Evolutionary conservation across 768 basidiomycete genomes (phyloP).

Genomic region (Pleurotus pulmonarius): DNA sequence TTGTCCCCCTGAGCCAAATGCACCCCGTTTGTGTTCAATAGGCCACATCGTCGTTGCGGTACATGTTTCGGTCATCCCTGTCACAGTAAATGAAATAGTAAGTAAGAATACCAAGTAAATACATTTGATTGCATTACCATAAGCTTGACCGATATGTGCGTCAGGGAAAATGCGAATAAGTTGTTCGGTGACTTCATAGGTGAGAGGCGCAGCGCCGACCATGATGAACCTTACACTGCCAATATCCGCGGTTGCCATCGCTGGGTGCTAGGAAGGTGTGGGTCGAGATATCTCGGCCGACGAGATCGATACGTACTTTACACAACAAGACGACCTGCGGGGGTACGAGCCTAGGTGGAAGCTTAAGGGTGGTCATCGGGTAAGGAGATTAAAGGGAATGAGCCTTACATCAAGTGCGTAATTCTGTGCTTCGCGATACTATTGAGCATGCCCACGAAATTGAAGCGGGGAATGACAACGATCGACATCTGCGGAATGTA

Average conservation of each 20-base stretch:
- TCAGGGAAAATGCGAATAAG: conserved; percentile 47
- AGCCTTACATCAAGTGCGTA: conserved; percentile 44
- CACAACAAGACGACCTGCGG: conserved; percentile 55
- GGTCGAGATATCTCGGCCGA: neutral
- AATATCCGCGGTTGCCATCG: conserved; percentile 46
- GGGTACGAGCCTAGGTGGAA: conserved; percentile 44
- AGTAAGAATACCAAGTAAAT: neutral
- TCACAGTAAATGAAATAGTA: neutral
- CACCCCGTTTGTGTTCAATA: conserved; percentile 41
- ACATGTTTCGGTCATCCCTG: conserved; percentile 67
- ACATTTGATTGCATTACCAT: conserved; percentile 32
- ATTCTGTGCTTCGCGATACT: conserved; percentile 59
- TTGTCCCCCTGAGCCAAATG: conserved; percentile 55
- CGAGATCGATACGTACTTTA: conserved; percentile 32
- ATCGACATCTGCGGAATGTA: conserved; percentile 35
- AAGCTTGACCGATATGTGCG: conserved; percentile 55
- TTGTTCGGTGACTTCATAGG: conserved; percentile 47
- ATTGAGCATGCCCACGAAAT: conserved; percentile 55
- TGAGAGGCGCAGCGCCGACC: conserved; percentile 57
- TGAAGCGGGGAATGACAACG: conserved; percentile 62
- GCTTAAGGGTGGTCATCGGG: neutral
- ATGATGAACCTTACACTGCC: conserved; percentile 43
- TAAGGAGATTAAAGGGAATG: neutral
- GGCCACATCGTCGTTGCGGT: conserved; percentile 50
- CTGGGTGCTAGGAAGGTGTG: conserved; percentile 39